These are phyloP conservation scores for Cardiospermum halicacabum DNA, from an alignment of 345 rosid species.

Conservation along the genomic window DNA sequence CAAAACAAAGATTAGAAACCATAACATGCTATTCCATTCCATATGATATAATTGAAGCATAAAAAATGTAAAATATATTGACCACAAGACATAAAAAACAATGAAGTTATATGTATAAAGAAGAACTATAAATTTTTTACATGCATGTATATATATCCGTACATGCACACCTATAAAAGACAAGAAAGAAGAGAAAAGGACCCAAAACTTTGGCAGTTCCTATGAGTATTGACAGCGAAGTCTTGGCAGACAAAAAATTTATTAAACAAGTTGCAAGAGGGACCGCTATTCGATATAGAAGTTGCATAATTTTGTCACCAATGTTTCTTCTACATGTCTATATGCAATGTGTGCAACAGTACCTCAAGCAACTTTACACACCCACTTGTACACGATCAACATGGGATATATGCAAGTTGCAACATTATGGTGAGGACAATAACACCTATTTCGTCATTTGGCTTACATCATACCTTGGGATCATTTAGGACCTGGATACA, in stretches of 20 bases:
- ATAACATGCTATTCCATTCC: no score
- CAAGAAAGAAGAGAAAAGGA: neutral
- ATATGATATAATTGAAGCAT: no score
- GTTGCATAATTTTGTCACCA: conserved; percentile 14
- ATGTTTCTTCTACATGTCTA: conserved; percentile 14
- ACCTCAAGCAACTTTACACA: neutral
- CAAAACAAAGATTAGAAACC: no score
- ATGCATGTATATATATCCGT: neutral
- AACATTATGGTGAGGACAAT: neutral
- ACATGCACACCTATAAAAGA: neutral
- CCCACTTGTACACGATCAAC: neutral
- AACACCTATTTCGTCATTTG: neutral
- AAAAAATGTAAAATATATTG: no score
- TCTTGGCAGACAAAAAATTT: neutral
- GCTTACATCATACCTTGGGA: conserved; percentile 9
- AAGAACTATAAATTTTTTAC: neutral
- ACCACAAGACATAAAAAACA: no score
- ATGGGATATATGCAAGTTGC: conserved; percentile 19
- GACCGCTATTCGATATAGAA: conserved; percentile 9
- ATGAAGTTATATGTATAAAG: neutral
- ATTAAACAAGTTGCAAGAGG: conserved; percentile 25
- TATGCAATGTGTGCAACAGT: neutral
- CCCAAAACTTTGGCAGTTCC: neutral
- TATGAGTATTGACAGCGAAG: neutral
- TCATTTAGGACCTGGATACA: neutral